These are phyloP conservation scores for Xylariaceae sp. DNA, from an alignment of 2,329 filamentous ascomycete genomes.

Conservation along the genomic window DNA sequence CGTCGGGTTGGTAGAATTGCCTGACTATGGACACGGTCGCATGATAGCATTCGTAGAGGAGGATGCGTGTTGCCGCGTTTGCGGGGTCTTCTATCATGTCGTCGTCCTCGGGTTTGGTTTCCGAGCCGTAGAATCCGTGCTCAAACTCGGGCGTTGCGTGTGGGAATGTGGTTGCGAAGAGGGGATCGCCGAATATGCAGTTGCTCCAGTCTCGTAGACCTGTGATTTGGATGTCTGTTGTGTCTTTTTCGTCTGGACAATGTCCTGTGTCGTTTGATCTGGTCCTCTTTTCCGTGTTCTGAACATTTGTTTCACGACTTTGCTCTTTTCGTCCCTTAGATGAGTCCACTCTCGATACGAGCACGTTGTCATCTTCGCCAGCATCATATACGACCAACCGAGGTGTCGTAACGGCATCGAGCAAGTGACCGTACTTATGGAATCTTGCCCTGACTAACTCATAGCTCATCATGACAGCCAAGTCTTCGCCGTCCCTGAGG, in stretches of 20 bases:
- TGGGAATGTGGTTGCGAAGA: constrained; percentile 48
- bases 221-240: constrained; percentile 35
- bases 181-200: constrained; percentile 55
- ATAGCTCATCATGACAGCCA: constrained; percentile 54
- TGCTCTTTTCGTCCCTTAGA: constrained; percentile 1
- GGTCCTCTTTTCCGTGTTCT: too few species aligned
- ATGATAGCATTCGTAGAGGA: constrained; percentile 57
- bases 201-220: constrained; percentile 56
- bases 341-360: constrained; percentile 35
- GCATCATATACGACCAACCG: constrained; percentile 52
- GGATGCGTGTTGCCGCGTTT: constrained; percentile 42
- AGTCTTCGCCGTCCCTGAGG: constrained; percentile 56
- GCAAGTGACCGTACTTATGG: constrained; percentile 41
- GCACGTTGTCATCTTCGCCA: constrained; percentile 45
- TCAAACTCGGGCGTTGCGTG: constrained; percentile 43
- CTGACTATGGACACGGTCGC: constrained; percentile 47
- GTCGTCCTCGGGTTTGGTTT: neutral
- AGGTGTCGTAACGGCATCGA: constrained; percentile 49
- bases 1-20: constrained; percentile 49
- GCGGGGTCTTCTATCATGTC: constrained; percentile 40
- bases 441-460: constrained; percentile 49
- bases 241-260: constrained; percentile 5
- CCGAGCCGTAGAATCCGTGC: constrained; percentile 39
- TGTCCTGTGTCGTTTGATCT: neutral
- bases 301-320: constrained; percentile 5